Percentiles rank a stretch among this genome's conserved stretches.
Conservation (phyloP, 306 rosid genomes). For the Alnus glutinosa region DNA sequence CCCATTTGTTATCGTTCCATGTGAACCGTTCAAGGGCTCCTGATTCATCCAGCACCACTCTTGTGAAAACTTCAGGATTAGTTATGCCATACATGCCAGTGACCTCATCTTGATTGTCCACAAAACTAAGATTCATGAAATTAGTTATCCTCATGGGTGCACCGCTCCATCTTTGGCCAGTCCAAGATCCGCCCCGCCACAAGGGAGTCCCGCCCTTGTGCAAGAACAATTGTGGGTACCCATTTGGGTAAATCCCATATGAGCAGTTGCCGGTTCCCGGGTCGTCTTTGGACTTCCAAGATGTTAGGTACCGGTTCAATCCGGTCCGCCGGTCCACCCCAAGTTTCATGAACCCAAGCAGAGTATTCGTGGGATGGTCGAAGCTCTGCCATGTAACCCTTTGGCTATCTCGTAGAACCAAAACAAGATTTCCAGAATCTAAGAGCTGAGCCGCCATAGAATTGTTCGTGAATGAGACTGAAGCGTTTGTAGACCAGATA, state of each 20-base stretch:
- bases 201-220: conserved; percentile 10
- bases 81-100: conserved; percentile 16
- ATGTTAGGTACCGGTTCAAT: conserved; percentile 25
- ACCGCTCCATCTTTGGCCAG: conserved; percentile 34
- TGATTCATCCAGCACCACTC: conserved; percentile 26
- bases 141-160: conserved; percentile 28
- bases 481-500: too few species aligned
- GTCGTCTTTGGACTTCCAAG: conserved; percentile 43
- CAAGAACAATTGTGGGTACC: conserved; percentile 47
- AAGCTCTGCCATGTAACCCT: conserved; percentile 38
- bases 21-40: conserved; percentile 31
- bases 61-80: conserved; percentile 13
- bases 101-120: conserved; percentile 19
- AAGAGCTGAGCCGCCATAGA: too few species aligned
- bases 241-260: conserved; percentile 25
- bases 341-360: conserved; percentile 22
- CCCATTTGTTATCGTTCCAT: conserved; percentile 52
- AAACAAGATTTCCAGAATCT: too few species aligned
- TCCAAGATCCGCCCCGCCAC: conserved; percentile 42
- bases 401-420: background rate
- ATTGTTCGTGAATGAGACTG: too few species aligned
- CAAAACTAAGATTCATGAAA: conserved; percentile 20
- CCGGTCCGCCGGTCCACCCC: conserved; percentile 28
- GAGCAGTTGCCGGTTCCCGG: conserved; percentile 46
- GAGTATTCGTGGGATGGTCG: conserved; percentile 32